phyloP scores from a whole-genome alignment of 768 basidiomycete species.

The Pleurotus djamor region DNA sequence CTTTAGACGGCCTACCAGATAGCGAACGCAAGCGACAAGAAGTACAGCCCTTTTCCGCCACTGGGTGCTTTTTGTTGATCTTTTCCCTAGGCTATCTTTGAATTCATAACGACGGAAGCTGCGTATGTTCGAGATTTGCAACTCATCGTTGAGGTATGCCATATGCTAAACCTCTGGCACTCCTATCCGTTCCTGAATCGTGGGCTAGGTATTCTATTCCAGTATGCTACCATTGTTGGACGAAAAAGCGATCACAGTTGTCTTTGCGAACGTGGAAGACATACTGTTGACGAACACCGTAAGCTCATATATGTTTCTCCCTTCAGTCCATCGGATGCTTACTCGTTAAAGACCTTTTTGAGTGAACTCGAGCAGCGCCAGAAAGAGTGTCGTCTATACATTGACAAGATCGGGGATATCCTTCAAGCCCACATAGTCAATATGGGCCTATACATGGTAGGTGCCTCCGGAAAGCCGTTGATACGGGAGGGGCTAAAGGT shows the following conservation, averaged over 20 bases:
- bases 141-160: constrained; percentile 84
- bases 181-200: too few relatives aligned
- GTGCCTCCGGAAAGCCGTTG: too few relatives aligned
- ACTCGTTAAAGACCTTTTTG: constrained; percentile 61
- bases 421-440: constrained; percentile 70
- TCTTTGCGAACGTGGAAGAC: constrained; percentile 95
- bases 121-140: constrained; percentile 92
- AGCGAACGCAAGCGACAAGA: constrained; percentile 88
- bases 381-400: constrained; percentile 86
- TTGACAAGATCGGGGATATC: constrained; percentile 87
- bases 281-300: constrained; percentile 87
- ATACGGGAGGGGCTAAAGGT: too few relatives aligned
- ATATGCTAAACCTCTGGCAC: too few relatives aligned
- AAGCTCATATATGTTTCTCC: neutral
- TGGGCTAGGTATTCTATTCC: constrained; percentile 86
- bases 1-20: constrained; percentile 75
- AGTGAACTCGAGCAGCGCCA: constrained; percentile 91
- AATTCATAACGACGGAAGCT: constrained; percentile 88
- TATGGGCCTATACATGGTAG: constrained; percentile 84
- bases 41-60: too few relatives aligned
- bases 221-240: constrained; percentile 72
- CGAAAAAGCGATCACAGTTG: constrained; percentile 70
- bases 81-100: constrained; percentile 91
- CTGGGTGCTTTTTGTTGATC: too few relatives aligned
- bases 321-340: neutral